Percentiles rank a stretch among this genome's conserved stretches.
Evolutionary conservation across 345 rosid species (phyloP).

Genomic region (Balakata baccata): DNA sequence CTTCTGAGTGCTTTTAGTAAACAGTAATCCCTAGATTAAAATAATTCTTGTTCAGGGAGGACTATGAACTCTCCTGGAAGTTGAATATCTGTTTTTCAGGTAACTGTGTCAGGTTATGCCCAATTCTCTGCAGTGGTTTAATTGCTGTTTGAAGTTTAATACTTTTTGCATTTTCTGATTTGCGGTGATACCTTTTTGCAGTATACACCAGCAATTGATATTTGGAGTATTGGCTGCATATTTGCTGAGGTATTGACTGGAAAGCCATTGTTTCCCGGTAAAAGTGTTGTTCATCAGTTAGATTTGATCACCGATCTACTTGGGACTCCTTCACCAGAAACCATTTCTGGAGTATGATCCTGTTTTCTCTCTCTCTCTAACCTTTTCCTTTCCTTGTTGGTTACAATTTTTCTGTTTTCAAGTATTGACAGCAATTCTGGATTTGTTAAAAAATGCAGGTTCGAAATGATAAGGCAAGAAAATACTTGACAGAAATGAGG

Average conservation of each 20-base stretch:
- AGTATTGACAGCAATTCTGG: background rate
- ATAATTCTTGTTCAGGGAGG: constrained; percentile 99
- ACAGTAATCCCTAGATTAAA: constrained; percentile 83
- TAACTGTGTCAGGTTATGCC: constrained; percentile 66
- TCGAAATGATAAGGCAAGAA: constrained; percentile 91
- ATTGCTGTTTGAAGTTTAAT: constrained; percentile 16
- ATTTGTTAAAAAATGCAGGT: constrained; percentile 47
- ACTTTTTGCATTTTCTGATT: constrained; percentile 30
- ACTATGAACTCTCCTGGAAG: constrained; percentile 99
- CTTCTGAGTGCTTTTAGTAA: constrained; percentile 48
- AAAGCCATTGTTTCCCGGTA: constrained; percentile 98
- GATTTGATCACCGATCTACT: constrained; percentile 96
- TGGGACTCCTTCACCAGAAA: constrained; percentile 84
- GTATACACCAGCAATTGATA: constrained; percentile 99
- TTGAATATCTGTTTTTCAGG: constrained; percentile 90
- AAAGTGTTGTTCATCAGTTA: constrained; percentile 92
- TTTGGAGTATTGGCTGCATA: constrained; percentile 98
- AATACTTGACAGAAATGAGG: constrained; percentile 79
- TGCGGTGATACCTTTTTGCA: constrained; percentile 35
- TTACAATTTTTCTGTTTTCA: background rate
- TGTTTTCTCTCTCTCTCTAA: background rate
- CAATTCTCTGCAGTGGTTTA: constrained; percentile 28
- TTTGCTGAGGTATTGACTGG: constrained; percentile 94
- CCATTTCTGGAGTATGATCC: constrained; percentile 73
- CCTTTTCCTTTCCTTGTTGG: background rate